Evolutionary conservation across 108 stramenopile species (phyloP).

Genomic region (Nannochloropsis granulata): DNA sequence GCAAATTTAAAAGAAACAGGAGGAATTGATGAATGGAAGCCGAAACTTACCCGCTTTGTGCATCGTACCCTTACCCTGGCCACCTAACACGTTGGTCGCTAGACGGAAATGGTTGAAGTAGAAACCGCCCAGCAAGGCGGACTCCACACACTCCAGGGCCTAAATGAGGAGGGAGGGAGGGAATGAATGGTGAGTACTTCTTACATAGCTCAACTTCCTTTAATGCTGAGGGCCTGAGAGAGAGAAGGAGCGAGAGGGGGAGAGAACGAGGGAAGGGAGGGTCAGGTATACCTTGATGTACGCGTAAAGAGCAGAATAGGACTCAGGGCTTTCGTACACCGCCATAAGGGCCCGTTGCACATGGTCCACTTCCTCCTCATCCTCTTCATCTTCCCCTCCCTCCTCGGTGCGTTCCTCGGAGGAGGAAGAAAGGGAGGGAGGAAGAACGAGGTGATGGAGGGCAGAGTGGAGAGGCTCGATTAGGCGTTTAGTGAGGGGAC

Average conservation of each 20-base stretch:
- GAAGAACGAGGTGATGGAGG: neutral
- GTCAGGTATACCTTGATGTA: slow-evolving; percentile 8
- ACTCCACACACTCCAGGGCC: slow-evolving; percentile 25
- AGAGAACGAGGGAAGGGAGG: neutral
- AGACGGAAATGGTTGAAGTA: slow-evolving; percentile 23
- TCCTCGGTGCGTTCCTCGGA: neutral
- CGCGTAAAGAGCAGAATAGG: slow-evolving; percentile 11
- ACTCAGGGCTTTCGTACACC: slow-evolving; percentile 14
- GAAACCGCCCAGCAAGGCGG: slow-evolving; percentile 19
- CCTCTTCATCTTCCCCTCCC: neutral
- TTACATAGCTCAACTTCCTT: neutral
- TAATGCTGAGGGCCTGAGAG: neutral
- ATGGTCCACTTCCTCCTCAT: neutral
- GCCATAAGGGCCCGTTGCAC: slow-evolving; percentile 3
- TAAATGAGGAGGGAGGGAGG: neutral
- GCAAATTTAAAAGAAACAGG: too few relatives aligned
- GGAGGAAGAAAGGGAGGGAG: neutral
- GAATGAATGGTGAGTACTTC: neutral
- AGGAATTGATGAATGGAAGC: too few relatives aligned
- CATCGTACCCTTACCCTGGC: slow-evolving; percentile 24
- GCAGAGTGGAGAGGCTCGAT: slow-evolving; percentile 1
- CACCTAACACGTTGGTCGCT: slow-evolving; percentile 25
- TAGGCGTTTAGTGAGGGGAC: neutral
- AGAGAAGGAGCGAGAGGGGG: neutral
- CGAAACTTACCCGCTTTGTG: neutral